Evolutionary conservation across 352 stramenopile species (phyloP).

Genomic region (Peronosclerospora sorghi): DNA sequence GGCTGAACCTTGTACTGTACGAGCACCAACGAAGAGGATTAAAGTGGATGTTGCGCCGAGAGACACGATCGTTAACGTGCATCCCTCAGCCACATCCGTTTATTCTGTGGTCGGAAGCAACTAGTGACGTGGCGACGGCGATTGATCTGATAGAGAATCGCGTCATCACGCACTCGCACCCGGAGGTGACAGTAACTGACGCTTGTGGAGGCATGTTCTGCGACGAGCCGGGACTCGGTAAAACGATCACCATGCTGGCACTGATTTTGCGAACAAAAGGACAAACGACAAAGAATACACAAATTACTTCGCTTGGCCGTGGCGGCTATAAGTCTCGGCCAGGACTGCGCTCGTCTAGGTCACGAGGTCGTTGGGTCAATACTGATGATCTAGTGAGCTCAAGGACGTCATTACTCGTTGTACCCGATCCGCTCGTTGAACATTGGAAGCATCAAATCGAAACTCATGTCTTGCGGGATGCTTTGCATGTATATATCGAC

Average conservation of each 20-base stretch:
- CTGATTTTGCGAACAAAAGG: constrained; percentile 71
- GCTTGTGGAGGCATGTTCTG: constrained; percentile 68
- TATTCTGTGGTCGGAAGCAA: constrained; percentile 13
- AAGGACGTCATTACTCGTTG: constrained; percentile 50
- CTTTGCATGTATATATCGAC: constrained; percentile 41
- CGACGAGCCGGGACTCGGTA: constrained; percentile 74
- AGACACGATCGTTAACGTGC: constrained; percentile 31
- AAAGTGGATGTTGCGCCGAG: constrained; percentile 72
- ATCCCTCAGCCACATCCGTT: constrained; percentile 39
- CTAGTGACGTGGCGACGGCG: constrained; percentile 5
- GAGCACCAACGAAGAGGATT: constrained; percentile 61
- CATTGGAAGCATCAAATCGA: constrained; percentile 76
- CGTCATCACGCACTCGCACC: constrained; percentile 15
- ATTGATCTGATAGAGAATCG: constrained; percentile 53
- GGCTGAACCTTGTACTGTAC: constrained; percentile 60
- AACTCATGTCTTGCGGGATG: constrained; percentile 25
- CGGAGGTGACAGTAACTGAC: constrained; percentile 24
- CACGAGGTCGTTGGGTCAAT: constrained; percentile 33
- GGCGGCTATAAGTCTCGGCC: constrained; percentile 6
- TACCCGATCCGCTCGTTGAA: constrained; percentile 59
- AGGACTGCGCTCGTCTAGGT: constrained; percentile 30
- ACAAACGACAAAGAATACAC: constrained; percentile 22
- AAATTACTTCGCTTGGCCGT: constrained; percentile 2
- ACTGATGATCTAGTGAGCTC: constrained; percentile 35
- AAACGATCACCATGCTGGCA: constrained; percentile 81